Base-by-base conservation (phyloP, 208 protist species). In the Trypanosoma caninum region DNA sequence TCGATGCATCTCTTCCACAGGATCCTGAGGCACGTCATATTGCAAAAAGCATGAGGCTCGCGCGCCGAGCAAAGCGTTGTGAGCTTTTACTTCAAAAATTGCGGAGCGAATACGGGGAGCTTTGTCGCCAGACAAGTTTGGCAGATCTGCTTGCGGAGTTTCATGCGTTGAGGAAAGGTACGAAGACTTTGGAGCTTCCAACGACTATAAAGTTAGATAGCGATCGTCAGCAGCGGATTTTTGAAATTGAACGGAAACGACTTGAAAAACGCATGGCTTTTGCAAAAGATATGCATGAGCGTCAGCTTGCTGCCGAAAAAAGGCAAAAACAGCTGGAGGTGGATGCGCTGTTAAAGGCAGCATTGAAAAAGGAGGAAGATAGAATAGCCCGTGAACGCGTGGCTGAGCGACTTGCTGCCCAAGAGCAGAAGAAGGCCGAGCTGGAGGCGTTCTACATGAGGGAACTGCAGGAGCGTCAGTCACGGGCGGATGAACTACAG, bases 251-350 rank as follows among this genome's bases (percentile, higher is more conserved):
- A 59, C 74, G 76, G 54, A 35, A 73, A 8, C 74, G 75, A 33
- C 60, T 89, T 69, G 71, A 82, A 34, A 69, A 69, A 42, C 75
- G 88, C 69, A 23, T 83, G 25, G 59, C 69, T 41, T 69, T 78
- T 58, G 68, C 66, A 16, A 68, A 86, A 42, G 72, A 80, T 52
- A 33, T 82, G 48, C 65, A 78, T 10, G 67, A 53, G 66, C 72
- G 73, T 0, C 59, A 80, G 20, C 37, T 62, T 3, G 46, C 53
- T 22, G 69, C 78, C 1, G 81, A 86, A 65, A 72, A 58, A 38
- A 82, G 78, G 7, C 59, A 74, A 34, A 30, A 38, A 46, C 71
- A 84, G 58, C 70, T 71, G n/a, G 78, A 88, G 63, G 59, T 69
- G 28, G 81, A 89, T 65, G 69, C 68, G 10, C 41, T 45, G 23